Conservation (phyloP, 148 eudicot genomes). For the Chenopodium berlandieri region DNA sequence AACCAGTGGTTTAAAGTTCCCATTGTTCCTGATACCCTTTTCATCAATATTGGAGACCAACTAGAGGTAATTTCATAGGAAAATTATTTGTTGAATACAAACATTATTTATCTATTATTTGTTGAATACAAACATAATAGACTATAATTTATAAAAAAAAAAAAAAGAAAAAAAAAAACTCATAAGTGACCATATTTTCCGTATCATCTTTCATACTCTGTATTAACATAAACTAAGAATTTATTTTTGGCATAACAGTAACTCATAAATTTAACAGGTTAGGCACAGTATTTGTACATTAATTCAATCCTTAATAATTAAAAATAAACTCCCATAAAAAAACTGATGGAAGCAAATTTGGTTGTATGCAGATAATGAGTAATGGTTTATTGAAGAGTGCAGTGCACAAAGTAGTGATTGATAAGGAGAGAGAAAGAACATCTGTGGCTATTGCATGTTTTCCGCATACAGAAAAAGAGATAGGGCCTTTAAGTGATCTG, state of each 20-base stretch:
- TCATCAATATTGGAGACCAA: conserved; percentile 47
- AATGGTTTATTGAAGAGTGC: conserved; percentile 44
- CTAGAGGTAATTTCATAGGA: conserved; percentile 16
- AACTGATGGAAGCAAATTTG: neutral
- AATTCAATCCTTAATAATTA: neutral
- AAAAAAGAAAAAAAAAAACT: too few species aligned
- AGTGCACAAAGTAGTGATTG: conserved; percentile 39
- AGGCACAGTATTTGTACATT: too few species aligned
- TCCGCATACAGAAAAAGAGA: conserved; percentile 27
- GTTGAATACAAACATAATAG: neutral
- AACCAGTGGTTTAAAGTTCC: conserved; percentile 47
- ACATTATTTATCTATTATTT: too few species aligned
- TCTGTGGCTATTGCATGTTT: conserved; percentile 28
- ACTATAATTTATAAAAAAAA: too few species aligned
- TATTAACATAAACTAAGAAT: too few species aligned
- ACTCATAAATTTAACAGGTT: neutral
- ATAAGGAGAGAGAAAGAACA: conserved; percentile 31
- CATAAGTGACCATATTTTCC: too few species aligned
- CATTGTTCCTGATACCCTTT: conserved; percentile 37
- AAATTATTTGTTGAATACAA: neutral
- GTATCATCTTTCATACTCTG: too few species aligned
- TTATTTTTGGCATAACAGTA: neutral
- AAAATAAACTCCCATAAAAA: neutral
- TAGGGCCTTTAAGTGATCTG: conserved; percentile 30
- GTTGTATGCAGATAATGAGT: conserved; percentile 35